Base-by-base conservation (phyloP, 2,329 filamentous ascomycete species). In the Trichophyton verrucosum region DNA sequence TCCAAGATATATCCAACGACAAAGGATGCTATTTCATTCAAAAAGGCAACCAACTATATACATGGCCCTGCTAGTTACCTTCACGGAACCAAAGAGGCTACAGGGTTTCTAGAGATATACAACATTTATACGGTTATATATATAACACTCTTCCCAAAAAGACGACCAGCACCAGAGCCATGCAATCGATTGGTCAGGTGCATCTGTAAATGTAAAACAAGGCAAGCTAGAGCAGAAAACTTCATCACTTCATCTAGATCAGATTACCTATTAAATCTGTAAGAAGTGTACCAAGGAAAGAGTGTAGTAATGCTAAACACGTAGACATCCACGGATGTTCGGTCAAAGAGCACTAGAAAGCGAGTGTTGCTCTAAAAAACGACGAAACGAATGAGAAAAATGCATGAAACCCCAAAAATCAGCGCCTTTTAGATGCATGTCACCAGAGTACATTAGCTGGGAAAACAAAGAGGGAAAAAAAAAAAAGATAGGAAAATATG, bases 1-100 rank as follows among this genome's bases (percentile, higher is more conserved):
- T 96, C 96, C 74, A 97, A 0, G 91, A 84, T 24, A 85, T 79
- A 30, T 7, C 27, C 6, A 64, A 99, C 91, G 71, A 87, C 89
- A 79, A 99, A 95, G 1, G 59, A 97, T 82, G 64, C 96, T 88
- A 30, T 30, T 30, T 30, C 27, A 30, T 30, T 8, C 1, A 30
- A 30, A 30, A 7, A 30, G 27, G 27, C 27, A 30, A 6, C 4
- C 24, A 27, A 6, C 24, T 27, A 27, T 27, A 6, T 27, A 27
- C 24, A 27, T 27, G 24, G 4, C 1, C 4, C 24, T 27, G 6
- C 24, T 27, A 27, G 33, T 36, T 36, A 36, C 33, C 33, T 36
- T 9, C 33, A 36, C 2, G 30, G 30, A 5, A 33, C 30, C 8
- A 2, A 33, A 5, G 30, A 33, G 30, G 33, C 7, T 36, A 36